These are phyloP conservation scores for Immersiporthe knoxdaviesiana DNA, from an alignment of 2,329 filamentous ascomycete species.

Conservation along the genomic window DNA sequence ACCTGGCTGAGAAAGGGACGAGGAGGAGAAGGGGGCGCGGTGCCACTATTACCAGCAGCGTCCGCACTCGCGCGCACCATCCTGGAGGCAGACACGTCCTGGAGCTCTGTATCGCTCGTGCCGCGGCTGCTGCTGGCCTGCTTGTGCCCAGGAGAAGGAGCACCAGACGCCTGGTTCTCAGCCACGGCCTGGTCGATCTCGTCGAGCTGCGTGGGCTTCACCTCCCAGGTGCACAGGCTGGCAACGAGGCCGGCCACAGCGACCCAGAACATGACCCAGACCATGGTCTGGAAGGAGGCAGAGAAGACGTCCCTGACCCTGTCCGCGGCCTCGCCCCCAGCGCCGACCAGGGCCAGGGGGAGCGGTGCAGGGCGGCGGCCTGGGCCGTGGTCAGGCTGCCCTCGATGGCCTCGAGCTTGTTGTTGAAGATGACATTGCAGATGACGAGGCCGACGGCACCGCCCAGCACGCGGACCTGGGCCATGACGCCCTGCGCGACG, in stretches of 20 bases:
- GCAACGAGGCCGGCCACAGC: slow-evolving; percentile 48
- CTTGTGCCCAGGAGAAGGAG: slow-evolving; percentile 20
- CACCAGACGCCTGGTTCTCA: slow-evolving; percentile 22
- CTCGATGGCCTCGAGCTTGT: slow-evolving; percentile 40
- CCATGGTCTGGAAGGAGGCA: slow-evolving; percentile 49
- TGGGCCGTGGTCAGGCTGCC: slow-evolving; percentile 40
- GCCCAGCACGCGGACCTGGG: slow-evolving; percentile 63
- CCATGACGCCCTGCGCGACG: slow-evolving; percentile 61
- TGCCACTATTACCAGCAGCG: neutral
- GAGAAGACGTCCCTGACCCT: slow-evolving; percentile 48
- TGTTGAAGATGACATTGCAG: slow-evolving; percentile 63
- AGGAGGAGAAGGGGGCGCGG: neutral
- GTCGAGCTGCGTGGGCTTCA: slow-evolving; percentile 38
- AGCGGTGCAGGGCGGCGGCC: slow-evolving; percentile 49
- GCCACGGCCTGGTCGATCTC: slow-evolving; percentile 35
- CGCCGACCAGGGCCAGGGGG: slow-evolving; percentile 45
- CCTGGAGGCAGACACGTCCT: slow-evolving; percentile 32
- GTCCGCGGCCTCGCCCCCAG: slow-evolving; percentile 40
- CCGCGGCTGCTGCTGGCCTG: slow-evolving; percentile 23
- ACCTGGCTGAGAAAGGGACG: neutral
- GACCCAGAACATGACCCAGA: slow-evolving; percentile 50
- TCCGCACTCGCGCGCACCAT: slow-evolving; percentile 8
- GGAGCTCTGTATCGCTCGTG: slow-evolving; percentile 37
- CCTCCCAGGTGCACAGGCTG: slow-evolving; percentile 50
- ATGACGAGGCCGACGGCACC: slow-evolving; percentile 62